Base-by-base conservation (phyloP, 257 asterid species). In the Phtheirospermum japonicum region DNA sequence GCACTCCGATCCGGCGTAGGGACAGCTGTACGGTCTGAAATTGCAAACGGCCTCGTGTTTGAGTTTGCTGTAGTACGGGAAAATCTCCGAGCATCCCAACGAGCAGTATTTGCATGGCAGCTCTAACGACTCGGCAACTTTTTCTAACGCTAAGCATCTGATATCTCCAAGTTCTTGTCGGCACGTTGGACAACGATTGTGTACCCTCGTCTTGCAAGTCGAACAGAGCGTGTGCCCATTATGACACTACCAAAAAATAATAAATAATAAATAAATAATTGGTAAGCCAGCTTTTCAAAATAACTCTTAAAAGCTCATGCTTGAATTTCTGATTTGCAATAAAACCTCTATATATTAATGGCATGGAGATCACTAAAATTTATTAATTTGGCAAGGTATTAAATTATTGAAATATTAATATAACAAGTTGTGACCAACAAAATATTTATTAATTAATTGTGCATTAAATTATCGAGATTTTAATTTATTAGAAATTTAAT, bases 141-240 rank as follows among this genome's bases (percentile, higher is more conserved):
- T 86, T 65, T 89, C 97, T 65, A 89, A 73, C 10, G 97, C 95
- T 73, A 89, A 81, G 82, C 97, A 89, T 75, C 94, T 75, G 64
- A 89, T 89, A 65, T 89, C 97, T 18, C 97, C 97, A 3, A 86
- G 97, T 71, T 89, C 97, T 83, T 86, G 97, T 72, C 95, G 79
- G 75, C 97, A 86, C 5, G 96, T 89, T 28, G 96, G 96, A 68
- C 96, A 86, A 59, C 94, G 69, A 20, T 89, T 89, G 42, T 87
- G 94, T 55, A 89, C 94, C 83, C 94, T 80, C 16, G 80, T 75
- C 80, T 89, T 89, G 77, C 95, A 89, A 55, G 97, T 86, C 40
- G 91, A 86, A 77, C 97, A 86, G 33, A 89, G 87, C 0, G 97
- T 89, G 66, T 89, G 97, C 28, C 95, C 97, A n/a, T 86, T 86